Base-by-base conservation (phyloP, 768 basidiomycete genomes). In the Phanerodontia chrysosporium region DNA sequence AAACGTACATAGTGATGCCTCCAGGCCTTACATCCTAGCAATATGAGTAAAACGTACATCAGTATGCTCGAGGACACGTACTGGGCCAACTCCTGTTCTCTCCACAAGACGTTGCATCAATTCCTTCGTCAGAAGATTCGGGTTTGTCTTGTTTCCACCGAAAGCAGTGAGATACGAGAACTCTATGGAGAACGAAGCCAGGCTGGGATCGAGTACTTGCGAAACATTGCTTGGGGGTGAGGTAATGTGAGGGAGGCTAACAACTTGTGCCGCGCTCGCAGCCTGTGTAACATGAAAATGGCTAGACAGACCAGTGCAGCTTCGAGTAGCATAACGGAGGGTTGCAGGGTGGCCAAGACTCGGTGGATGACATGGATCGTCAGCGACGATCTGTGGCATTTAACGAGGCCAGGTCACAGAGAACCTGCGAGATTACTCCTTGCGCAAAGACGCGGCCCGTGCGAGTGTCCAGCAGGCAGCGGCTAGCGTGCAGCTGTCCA, bases 1-100 rank as follows among this genome's bases (percentile, higher is more conserved):
- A n/a, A n/a, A n/a, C n/a, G n/a, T 45, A 67, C 67, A 69, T 65
- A 2, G 71, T 69, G 24, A 71, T 70, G 9, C 71, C 71, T 24
- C 71, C 70, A 12, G 71, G 71, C 12, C 71, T 62, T 18, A 67
- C 39, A 29, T 66, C 67, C 59, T 60, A 29, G 14, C 3, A 9
- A 56, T 7, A 13, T 12, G 6, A 18, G 8, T 18, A 9, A 10
- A 54, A 14, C 28, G n/a, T n/a, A n/a, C n/a, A n/a, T n/a, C n/a
- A n/a, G n/a, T n/a, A n/a, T n/a, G n/a, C n/a, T n/a, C n/a, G 18
- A 32, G 8, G 3, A 52, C 14, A 45, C 59, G 49, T 32, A 60
- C 59, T 4, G 70, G 68, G 4, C 66, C 66, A 0, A 65, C 66
- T 14, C 70, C 72, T 8, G 72, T 68, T 28, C 70, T 51, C 4